Percentiles rank a stretch among this genome's conserved stretches.
Evolutionary conservation across 225 moss, liverwort and hornwort species (phyloP).

Genomic region (Takakia lepidozioides): DNA sequence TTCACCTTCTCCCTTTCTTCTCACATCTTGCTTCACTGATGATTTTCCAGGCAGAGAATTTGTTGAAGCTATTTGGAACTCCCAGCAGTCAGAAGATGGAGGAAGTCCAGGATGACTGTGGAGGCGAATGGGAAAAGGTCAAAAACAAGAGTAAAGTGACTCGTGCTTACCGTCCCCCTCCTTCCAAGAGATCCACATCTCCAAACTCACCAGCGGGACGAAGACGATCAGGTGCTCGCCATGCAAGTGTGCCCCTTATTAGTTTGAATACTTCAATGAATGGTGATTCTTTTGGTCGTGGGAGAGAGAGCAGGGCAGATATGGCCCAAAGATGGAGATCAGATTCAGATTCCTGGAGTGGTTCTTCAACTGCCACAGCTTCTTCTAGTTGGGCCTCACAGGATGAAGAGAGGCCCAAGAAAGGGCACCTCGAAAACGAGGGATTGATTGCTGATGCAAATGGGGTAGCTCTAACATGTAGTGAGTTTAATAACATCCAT

Average conservation of each 20-base stretch:
- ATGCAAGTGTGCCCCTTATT: slow-evolving; percentile 35
- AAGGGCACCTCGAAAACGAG: slow-evolving; percentile 59
- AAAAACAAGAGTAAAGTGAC: slow-evolving; percentile 82
- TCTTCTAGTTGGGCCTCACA: slow-evolving; percentile 71
- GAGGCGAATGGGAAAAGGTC: slow-evolving; percentile 95
- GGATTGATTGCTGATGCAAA: slow-evolving; percentile 46
- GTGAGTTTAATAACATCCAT: slow-evolving; percentile 46
- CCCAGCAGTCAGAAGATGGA: slow-evolving; percentile 40
- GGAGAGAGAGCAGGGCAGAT: slow-evolving; percentile 64
- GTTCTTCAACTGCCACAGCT: slow-evolving; percentile 68
- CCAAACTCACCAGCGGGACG: slow-evolving; percentile 54
- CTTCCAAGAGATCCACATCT: slow-evolving; percentile 64
- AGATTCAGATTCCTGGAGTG: slow-evolving; percentile 80
- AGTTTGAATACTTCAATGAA: slow-evolving; percentile 42
- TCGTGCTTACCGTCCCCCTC: slow-evolving; percentile 49
- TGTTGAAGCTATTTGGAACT: slow-evolving; percentile 80
- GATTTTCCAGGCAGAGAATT: slow-evolving; percentile 69
- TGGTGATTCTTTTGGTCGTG: slow-evolving; percentile 55
- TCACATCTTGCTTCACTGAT: too few relatives aligned
- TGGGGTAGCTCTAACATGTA: slow-evolving; percentile 42
- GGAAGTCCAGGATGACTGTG: slow-evolving; percentile 57
- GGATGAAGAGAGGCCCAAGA: slow-evolving; percentile 83
- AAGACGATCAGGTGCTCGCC: slow-evolving; percentile 41
- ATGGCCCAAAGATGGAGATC: slow-evolving; percentile 82
- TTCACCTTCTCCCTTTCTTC: too few relatives aligned